Base-by-base conservation (phyloP, 2,329 filamentous ascomycete genomes). In the Xylariaceae sp. region DNA sequence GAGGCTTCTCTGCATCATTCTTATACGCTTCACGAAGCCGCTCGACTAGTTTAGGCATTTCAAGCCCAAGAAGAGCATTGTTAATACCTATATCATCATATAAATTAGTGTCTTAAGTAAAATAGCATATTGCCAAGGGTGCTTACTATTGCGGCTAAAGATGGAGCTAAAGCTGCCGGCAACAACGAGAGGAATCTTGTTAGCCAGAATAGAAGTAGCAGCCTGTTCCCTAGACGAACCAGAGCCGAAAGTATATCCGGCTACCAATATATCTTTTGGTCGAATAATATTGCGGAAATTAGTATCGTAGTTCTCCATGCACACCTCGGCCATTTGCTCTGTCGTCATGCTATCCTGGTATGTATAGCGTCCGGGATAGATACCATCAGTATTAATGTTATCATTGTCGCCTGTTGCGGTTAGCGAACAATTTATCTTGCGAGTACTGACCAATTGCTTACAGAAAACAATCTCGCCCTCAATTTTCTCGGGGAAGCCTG, bases 251-350 rank as follows among this genome's bases (percentile, higher is more conserved):
- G 37, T 46, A 19, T 27, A 46, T 2, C 43, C 41, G 1, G 33
- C 6, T 1, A 47, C 44, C 1, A 44, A 11, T 8, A 50, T 42
- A 12, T 48, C 38, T 6, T 14, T n/a, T 2, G 35, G 19, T 14
- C 27, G 42, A 2, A 22, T 29, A 5, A 37, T 29, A 1, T 1
- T 11, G 4, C 6, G 4, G 12, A 50, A 50, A 2, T 36, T 14
- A 0, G 72, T 69, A 63, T 97, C 92, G 69, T 95, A 97, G 74
- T 97, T 97, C 64, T 86, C 79, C 90, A 97, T 96, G 67, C 86
- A 91, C 1, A 91, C 90, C 54, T 86, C 73, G 0, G 89, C 88
- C 92, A 97, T 96, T 45, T 81, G 81, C 50, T 88, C 85, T 1
- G 69, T 72, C 0, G 86, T 70, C 1, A 97, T 75, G 58, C 87